Conservation (phyloP, 148 eudicot species). For the Suaeda aralocaspica region DNA sequence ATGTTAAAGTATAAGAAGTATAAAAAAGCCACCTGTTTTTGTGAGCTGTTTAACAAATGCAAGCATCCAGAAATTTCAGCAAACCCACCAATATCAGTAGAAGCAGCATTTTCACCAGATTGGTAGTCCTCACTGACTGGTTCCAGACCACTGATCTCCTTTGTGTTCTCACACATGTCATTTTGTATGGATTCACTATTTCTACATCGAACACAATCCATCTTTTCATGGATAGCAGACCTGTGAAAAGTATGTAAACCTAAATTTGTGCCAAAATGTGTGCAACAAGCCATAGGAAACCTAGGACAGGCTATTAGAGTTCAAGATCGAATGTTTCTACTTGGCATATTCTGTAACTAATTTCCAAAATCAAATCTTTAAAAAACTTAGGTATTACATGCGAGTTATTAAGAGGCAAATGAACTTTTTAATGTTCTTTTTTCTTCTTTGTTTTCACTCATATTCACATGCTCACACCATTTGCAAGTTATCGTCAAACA, state of each 20-base stretch:
- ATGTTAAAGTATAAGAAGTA: not conserved
- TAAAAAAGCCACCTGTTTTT: slow-evolving; percentile 62
- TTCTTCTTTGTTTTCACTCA: too few relatives aligned
- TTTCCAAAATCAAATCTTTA: not conserved
- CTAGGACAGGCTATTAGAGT: not conserved
- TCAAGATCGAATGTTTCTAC: not conserved
- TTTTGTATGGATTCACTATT: slow-evolving; percentile 26
- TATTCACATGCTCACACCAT: not conserved
- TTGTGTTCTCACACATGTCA: slow-evolving; percentile 17
- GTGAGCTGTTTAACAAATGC: slow-evolving; percentile 53
- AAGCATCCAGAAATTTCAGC: slow-evolving; percentile 85
- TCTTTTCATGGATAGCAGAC: slow-evolving; percentile 94
- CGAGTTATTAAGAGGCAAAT: not conserved
- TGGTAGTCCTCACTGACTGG: slow-evolving; percentile 24
- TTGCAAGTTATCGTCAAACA: slow-evolving; percentile 1
- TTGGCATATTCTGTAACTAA: not conserved
- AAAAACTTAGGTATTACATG: not conserved
- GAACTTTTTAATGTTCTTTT: too few relatives aligned
- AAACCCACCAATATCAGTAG: slow-evolving; percentile 82
- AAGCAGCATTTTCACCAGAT: slow-evolving; percentile 39
- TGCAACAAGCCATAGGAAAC: slow-evolving; percentile 4
- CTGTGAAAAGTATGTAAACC: slow-evolving; percentile 30
- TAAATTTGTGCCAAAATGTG: not conserved
- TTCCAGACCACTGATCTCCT: slow-evolving; percentile 28
- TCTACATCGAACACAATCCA: slow-evolving; percentile 77